A percentile compares a stretch with the other conserved stretches of the same genome.
Evolutionary conservation across 805 yeast species (phyloP).

Genomic region (Zygoascus flipseniorum): DNA sequence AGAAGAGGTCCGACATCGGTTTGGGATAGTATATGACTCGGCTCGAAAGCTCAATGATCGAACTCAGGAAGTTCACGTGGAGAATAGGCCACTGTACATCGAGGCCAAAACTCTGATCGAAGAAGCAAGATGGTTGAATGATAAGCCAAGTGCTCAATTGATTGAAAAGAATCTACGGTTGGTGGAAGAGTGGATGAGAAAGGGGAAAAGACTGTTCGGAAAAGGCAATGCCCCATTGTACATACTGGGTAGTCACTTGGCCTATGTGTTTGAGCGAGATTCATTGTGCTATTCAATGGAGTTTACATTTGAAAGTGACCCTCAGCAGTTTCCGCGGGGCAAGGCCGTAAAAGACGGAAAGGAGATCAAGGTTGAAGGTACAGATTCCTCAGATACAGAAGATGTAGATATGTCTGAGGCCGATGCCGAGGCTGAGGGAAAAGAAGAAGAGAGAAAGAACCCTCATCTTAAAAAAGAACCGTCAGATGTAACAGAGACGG

Average conservation of each 20-base stretch:
- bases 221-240: constrained; percentile 30
- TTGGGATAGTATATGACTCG: constrained; percentile 1
- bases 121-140: constrained; percentile 14
- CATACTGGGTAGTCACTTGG: constrained; percentile 24
- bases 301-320: constrained; percentile 16
- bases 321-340: not conserved
- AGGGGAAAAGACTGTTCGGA: constrained; percentile 29
- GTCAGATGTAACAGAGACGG: not conserved
- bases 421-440: constrained; percentile 48
- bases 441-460: constrained; percentile 35
- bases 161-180: constrained; percentile 20
- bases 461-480: not conserved
- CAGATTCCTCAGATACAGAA: constrained; percentile 57
- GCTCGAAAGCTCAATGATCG: constrained; percentile 11
- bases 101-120: constrained; percentile 25
- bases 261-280: constrained; percentile 17
- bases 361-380: constrained; percentile 25
- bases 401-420: not conserved
- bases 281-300: constrained; percentile 8
- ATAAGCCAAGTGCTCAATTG: constrained; percentile 12
- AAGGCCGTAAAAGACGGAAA: constrained; percentile 31
- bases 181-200: constrained; percentile 33
- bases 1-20: not conserved
- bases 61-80: constrained; percentile 26
- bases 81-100: constrained; percentile 26